Evolutionary conservation across 2,329 filamentous ascomycete species (phyloP).

Genomic region (Arachnopeziza araneosa): DNA sequence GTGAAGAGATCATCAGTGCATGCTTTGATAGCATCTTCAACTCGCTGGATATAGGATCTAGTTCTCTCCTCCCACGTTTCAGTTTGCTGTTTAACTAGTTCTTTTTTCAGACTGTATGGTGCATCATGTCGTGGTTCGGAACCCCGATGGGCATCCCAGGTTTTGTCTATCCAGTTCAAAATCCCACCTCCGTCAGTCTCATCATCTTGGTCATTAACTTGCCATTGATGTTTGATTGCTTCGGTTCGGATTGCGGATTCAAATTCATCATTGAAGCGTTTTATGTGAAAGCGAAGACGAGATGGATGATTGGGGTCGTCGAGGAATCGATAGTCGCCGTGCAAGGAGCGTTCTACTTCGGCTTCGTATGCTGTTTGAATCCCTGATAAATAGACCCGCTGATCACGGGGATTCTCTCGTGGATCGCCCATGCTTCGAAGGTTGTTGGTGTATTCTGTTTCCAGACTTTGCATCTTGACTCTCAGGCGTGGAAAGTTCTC

Average conservation of each 20-base stretch:
- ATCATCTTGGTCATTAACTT: neutral
- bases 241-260: neutral
- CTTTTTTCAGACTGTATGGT: conserved; percentile 9
- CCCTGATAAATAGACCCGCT: conserved; percentile 4
- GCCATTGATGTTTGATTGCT: neutral
- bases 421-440: conserved; percentile 6
- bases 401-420: conserved; percentile 2
- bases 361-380: conserved; percentile 8
- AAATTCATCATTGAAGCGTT: neutral
- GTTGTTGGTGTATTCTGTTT: neutral
- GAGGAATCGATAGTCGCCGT: conserved; percentile 5
- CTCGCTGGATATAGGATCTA: conserved; percentile 2
- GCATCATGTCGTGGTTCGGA: conserved; percentile 5
- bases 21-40: conserved; percentile 7
- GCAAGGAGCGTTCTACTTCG: conserved; percentile 6
- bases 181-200: conserved; percentile 2
- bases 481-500: conserved; percentile 5
- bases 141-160: conserved; percentile 4
- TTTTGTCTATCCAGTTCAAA: conserved; percentile 6
- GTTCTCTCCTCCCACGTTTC: conserved; percentile 6
- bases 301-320: conserved; percentile 2
- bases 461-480: conserved; percentile 4
- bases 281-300: conserved; percentile 1
- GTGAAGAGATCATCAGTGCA: conserved; percentile 6
- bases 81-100: conserved; percentile 7